phyloP scores from a whole-genome alignment of 1,284 basidiomycete species.

The Ustilago cynodontis region DNA sequence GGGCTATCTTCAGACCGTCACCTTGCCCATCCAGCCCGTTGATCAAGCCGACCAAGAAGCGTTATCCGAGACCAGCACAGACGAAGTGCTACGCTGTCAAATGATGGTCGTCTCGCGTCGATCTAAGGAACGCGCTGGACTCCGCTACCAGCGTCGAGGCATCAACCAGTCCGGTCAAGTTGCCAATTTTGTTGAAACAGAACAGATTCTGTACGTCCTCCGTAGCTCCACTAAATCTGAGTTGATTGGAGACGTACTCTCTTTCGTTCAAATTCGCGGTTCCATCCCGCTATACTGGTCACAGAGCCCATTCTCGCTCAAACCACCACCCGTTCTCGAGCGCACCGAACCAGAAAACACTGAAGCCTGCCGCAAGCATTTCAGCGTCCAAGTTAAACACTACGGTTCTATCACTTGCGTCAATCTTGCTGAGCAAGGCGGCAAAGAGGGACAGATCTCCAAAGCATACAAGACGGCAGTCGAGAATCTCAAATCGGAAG shows the following conservation, averaged over 20 bases:
- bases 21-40: slow-evolving; percentile 42
- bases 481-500: slow-evolving; percentile 78
- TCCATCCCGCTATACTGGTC: slow-evolving; percentile 91
- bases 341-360: slow-evolving; percentile 85
- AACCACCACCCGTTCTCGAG: slow-evolving; percentile 92
- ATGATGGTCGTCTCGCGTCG: slow-evolving; percentile 85
- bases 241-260: slow-evolving; percentile 81
- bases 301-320: slow-evolving; percentile 82
- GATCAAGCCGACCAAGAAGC: background rate
- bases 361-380: slow-evolving; percentile 57
- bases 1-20: slow-evolving; percentile 79
- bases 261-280: slow-evolving; percentile 92
- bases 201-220: slow-evolving; percentile 78
- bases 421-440: slow-evolving; percentile 89
- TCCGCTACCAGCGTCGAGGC: slow-evolving; percentile 94
- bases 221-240: slow-evolving; percentile 5
- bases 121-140: slow-evolving; percentile 94
- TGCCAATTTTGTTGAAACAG: slow-evolving; percentile 98
- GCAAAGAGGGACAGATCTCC: slow-evolving; percentile 86
- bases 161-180: slow-evolving; percentile 97
- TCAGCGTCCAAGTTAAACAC: slow-evolving; percentile 73
- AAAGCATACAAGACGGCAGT: slow-evolving; percentile 81
- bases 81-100: slow-evolving; percentile 36
- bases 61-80: background rate
- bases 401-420: slow-evolving; percentile 73